Evolutionary conservation across 1,139 yeast species (phyloP).

Genomic region (Debaryomyces coudertii): DNA sequence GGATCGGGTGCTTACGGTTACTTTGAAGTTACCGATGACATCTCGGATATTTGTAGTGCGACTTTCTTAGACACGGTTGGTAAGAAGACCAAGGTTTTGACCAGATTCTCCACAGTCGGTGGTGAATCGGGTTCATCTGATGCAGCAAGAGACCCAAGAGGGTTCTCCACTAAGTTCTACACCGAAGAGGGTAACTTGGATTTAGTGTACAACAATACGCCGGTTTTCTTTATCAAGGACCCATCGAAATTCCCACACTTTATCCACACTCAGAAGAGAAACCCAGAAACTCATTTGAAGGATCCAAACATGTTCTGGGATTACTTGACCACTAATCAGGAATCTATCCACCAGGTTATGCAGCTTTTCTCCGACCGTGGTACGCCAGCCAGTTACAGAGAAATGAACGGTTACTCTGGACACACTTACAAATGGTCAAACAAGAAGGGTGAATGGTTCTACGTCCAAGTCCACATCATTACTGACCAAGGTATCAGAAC

Average conservation of each 20-base stretch:
- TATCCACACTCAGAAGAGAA: slow-evolving; percentile 81
- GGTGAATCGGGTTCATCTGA: slow-evolving; percentile 87
- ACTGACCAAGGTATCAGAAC: slow-evolving; percentile 63
- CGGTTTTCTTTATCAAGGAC: slow-evolving; percentile 83
- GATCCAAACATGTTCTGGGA: slow-evolving; percentile 80
- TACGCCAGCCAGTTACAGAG: slow-evolving; percentile 65
- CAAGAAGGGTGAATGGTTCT: slow-evolving; percentile 65
- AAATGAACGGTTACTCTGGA: slow-evolving; percentile 74
- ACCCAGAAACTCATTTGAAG: slow-evolving; percentile 81
- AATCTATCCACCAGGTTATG: slow-evolving; percentile 66
- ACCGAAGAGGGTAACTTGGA: slow-evolving; percentile 89
- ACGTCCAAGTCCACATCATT: slow-evolving; percentile 66
- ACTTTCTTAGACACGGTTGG: slow-evolving; percentile 73
- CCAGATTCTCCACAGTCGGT: slow-evolving; percentile 88
- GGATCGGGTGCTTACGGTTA: slow-evolving; percentile 86
- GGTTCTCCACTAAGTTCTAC: slow-evolving; percentile 79
- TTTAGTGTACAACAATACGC: slow-evolving; percentile 89
- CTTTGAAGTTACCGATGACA: slow-evolving; percentile 82
- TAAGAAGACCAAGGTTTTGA: slow-evolving; percentile 71
- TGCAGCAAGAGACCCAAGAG: slow-evolving; percentile 89
- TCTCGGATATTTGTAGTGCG: slow-evolving; percentile 72
- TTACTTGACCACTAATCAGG: slow-evolving; percentile 63
- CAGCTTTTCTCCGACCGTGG: slow-evolving; percentile 68
- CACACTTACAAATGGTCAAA: slow-evolving; percentile 73
- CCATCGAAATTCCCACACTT: slow-evolving; percentile 88